Evolutionary conservation across 805 yeast species (phyloP).

Genomic region (Cyberlindnera suaveolens): DNA sequence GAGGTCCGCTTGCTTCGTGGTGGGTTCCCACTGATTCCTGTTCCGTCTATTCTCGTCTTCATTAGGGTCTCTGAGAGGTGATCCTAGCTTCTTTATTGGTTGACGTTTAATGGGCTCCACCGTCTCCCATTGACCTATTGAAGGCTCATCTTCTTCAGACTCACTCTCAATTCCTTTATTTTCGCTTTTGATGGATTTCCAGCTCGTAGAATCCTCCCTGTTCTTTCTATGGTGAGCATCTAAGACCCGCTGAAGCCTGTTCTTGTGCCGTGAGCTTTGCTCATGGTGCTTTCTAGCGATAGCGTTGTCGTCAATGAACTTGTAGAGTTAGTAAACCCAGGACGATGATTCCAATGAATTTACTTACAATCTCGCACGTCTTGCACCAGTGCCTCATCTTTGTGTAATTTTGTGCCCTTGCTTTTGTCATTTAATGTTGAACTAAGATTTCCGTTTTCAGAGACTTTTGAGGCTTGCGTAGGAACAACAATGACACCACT

Average conservation of each 20-base stretch:
- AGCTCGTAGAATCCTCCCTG: conserved; percentile 9
- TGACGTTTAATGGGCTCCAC: neutral
- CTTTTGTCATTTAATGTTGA: too few species aligned
- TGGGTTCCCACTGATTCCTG: neutral
- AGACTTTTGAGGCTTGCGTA: too few species aligned
- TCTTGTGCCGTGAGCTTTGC: conserved; percentile 27
- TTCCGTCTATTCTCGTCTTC: neutral
- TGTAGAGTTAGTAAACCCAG: neutral
- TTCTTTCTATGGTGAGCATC: conserved; percentile 23
- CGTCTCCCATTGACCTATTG: conserved; percentile 12
- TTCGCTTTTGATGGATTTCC: too few species aligned
- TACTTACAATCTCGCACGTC: conserved; percentile 30
- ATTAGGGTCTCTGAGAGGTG: conserved; percentile 2
- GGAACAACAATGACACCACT: too few species aligned
- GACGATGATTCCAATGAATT: neutral
- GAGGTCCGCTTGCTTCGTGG: conserved; percentile 9
- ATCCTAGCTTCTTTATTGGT: neutral
- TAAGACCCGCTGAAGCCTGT: conserved; percentile 18
- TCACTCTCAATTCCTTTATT: too few species aligned
- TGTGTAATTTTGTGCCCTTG: too few species aligned
- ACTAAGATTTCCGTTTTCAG: too few species aligned
- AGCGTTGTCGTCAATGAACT: conserved; percentile 34
- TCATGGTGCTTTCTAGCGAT: conserved; percentile 29
- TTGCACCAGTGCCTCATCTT: conserved; percentile 18
- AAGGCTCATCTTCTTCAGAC: neutral